Evolutionary conservation across 1,284 basidiomycete genomes (phyloP).

Genomic region (Cerrena zonata): DNA sequence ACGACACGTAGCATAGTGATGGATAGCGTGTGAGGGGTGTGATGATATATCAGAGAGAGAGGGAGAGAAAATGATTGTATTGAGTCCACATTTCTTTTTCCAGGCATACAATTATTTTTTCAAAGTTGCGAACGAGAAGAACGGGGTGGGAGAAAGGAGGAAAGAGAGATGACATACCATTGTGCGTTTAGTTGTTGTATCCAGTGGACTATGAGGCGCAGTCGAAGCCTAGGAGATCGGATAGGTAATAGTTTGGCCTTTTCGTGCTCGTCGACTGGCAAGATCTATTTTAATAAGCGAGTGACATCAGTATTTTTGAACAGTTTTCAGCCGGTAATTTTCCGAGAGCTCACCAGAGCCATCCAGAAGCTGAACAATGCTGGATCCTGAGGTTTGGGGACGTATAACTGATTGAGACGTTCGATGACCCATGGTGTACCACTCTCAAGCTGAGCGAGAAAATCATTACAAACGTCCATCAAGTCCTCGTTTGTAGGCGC

Average conservation of each 20-base stretch:
- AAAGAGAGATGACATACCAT: conserved; percentile 43
- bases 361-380: conserved; percentile 85
- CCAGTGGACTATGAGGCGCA: conserved; percentile 87
- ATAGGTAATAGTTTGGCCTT: conserved; percentile 92
- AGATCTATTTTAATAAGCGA: conserved; percentile 39
- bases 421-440: conserved; percentile 89
- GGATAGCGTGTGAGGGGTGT: too few relatives aligned
- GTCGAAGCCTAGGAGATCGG: conserved; percentile 68
- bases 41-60: too few relatives aligned
- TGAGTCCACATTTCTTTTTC: background rate
- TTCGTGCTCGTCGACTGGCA: conserved; percentile 93
- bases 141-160: conserved; percentile 5
- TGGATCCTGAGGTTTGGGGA: conserved; percentile 62
- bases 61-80: conserved; percentile 4
- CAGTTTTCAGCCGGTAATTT: background rate
- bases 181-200: conserved; percentile 74
- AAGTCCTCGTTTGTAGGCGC: conserved; percentile 54
- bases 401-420: conserved; percentile 72
- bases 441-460: conserved; percentile 73
- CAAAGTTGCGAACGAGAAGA: conserved; percentile 3
- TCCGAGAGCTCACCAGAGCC: conserved; percentile 49
- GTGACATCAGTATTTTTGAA: conserved; percentile 1
- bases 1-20: too few relatives aligned
- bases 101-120: too few relatives aligned
- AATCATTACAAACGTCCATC: conserved; percentile 71